Evolutionary conservation across 345 rosid species (phyloP).

Genomic region (Gossypioides kirkii): DNA sequence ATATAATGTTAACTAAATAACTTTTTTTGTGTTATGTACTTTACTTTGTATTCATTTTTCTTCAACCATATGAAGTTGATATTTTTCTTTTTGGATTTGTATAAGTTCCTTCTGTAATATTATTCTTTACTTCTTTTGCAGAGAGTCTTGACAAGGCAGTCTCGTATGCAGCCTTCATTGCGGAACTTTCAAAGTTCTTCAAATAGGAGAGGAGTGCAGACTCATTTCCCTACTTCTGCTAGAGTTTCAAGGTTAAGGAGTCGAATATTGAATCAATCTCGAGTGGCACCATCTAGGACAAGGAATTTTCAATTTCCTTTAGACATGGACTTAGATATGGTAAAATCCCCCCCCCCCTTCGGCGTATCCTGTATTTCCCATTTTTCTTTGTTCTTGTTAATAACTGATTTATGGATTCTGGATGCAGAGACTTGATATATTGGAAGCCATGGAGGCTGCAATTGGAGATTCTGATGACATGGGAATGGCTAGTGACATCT

Average conservation of each 20-base stretch:
- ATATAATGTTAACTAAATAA: neutral
- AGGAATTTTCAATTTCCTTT: constrained; percentile 57
- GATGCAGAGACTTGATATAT: constrained; percentile 68
- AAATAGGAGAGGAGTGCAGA: constrained; percentile 44
- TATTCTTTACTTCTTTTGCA: constrained; percentile 18
- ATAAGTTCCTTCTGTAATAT: neutral
- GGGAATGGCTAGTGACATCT: constrained; percentile 31
- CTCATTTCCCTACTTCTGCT: constrained; percentile 32
- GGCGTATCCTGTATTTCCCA: neutral
- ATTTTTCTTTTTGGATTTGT: neutral
- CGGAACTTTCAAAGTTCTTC: constrained; percentile 36
- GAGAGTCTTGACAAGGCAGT: constrained; percentile 35
- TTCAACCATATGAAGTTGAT: neutral
- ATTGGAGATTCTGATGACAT: constrained; percentile 39
- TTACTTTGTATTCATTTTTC: neutral
- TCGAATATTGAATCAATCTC: constrained; percentile 36
- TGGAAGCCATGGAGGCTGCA: constrained; percentile 72
- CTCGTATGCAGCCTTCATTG: constrained; percentile 35
- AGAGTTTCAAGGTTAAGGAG: constrained; percentile 49
- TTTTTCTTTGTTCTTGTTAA: neutral
- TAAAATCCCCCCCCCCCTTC: constrained; percentile 16
- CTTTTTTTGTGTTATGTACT: constrained; percentile 1
- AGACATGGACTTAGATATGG: constrained; percentile 69
- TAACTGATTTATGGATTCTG: constrained; percentile 16
- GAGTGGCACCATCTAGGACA: constrained; percentile 33